Base-by-base conservation (phyloP, 2,329 filamentous ascomycete species). In the Lizonia empirigonia region DNA sequence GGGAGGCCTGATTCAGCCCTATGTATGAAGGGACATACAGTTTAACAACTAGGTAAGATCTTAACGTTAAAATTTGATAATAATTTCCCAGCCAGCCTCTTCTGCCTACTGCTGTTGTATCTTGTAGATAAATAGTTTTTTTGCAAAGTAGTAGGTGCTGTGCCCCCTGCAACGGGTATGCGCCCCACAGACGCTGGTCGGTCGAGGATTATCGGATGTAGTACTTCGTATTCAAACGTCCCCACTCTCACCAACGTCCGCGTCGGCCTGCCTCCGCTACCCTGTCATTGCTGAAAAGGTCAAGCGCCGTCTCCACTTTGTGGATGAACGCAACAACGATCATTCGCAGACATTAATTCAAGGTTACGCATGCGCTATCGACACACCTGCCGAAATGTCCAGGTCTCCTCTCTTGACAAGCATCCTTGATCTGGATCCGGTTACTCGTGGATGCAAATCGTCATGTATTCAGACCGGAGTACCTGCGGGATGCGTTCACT, bases 241-340 rank as follows among this genome's bases (percentile, higher is more conserved):
- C 56, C 48, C 45, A 66, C 52, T 60, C 56, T 44, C 50, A 61
- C 48, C 59, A 69, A 69, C 64, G 62, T 65, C 62, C 68, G 66
- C 62, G 56, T 68, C 61, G 55, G 44, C 62, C 58, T 65, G 60
- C 64, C 63, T 50, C 52, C 35, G 24, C 22, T 48, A 41, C 60
- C 59, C 50, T 62, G 61, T 63, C 56, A 51, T 22, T 39, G 42
- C 58, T 40, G 30, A 44, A 56, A 40, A 51, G 52, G 56, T 50
- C 47, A 61, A 63, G 55, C 57, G 58, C 40, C 39, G 29, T 44
- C 57, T 55, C 54, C 58, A 59, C 57, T 45, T 38, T 40, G 49
- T 64, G 59, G 60, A 58, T 61, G 51, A 55, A 45, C 42, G 38
- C 50, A 47, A 41, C 49, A 22, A 54, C 53, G 34, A 35, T 56